Evolutionary conservation across 768 basidiomycete species (phyloP).

Genomic region (Suillus cothurnatus): DNA sequence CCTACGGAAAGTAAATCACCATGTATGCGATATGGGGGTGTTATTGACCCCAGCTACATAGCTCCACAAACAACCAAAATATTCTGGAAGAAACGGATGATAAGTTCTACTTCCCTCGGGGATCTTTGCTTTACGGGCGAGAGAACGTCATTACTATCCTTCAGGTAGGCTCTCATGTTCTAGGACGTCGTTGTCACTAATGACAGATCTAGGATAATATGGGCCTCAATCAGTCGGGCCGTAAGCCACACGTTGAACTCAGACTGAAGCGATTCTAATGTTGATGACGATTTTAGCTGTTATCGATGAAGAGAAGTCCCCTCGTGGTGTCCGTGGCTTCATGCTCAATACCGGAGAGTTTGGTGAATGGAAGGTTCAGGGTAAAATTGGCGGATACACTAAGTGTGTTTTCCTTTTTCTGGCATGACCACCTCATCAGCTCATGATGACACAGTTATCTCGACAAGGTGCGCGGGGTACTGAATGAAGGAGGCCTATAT

Average conservation of each 20-base stretch:
- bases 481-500: constrained; percentile 74
- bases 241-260: constrained; percentile 33
- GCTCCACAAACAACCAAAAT: constrained; percentile 66
- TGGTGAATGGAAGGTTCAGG: constrained; percentile 70
- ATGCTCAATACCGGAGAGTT: constrained; percentile 62
- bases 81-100: constrained; percentile 70
- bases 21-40: neutral
- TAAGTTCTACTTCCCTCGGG: constrained; percentile 61
- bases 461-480: constrained; percentile 68
- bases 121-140: constrained; percentile 47
- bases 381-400: constrained; percentile 72
- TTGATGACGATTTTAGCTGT: constrained; percentile 30
- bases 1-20: constrained; percentile 68
- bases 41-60: constrained; percentile 23
- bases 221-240: constrained; percentile 68
- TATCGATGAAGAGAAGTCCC: constrained; percentile 64
- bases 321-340: constrained; percentile 83
- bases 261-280: neutral
- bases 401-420: constrained; percentile 43
- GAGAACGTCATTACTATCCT: constrained; percentile 82
- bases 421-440: constrained; percentile 1
- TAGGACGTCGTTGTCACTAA: neutral
- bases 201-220: constrained; percentile 62
- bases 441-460: constrained; percentile 53
- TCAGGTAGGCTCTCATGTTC: constrained; percentile 46